Evolutionary conservation across 139 green algal genomes (phyloP).

Genomic region (Pseudopediastrum boryanum): DNA sequence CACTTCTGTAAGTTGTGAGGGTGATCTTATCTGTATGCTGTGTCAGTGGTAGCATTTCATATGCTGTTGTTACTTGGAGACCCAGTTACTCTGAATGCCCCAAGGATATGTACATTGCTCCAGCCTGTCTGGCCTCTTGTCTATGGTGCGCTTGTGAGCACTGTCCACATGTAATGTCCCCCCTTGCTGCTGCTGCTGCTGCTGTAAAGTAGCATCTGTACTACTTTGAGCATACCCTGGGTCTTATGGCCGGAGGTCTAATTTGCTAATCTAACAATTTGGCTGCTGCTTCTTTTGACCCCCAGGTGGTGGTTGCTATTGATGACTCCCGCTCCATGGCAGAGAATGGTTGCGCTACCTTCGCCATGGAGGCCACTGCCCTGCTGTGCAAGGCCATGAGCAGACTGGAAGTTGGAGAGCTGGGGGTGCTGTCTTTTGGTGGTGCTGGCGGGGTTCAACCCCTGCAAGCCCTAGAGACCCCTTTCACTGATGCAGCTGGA

Average conservation of each 20-base stretch:
- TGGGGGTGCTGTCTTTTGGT: constrained; percentile 93
- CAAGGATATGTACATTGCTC: too few relatives aligned
- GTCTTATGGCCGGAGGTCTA: background rate
- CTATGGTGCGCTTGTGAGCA: too few relatives aligned
- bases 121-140: too few relatives aligned
- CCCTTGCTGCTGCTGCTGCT: too few relatives aligned
- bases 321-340: constrained; percentile 92
- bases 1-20: too few relatives aligned
- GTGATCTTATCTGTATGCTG: too few relatives aligned
- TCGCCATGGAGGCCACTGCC: constrained; percentile 91
- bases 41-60: too few relatives aligned
- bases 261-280: background rate
- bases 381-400: constrained; percentile 88
- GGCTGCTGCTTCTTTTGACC: background rate
- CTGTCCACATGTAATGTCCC: too few relatives aligned
- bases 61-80: too few relatives aligned
- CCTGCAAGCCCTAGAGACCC: constrained; percentile 84
- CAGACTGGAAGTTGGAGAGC: constrained; percentile 89
- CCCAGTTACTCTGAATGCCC: too few relatives aligned
- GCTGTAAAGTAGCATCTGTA: background rate
- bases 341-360: constrained; percentile 84
- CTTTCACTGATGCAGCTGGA: constrained; percentile 88
- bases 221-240: background rate
- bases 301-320: constrained; percentile 83
- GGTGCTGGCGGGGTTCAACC: constrained; percentile 68